Percentiles rank a stretch among this genome's conserved stretches.
Conservation (phyloP, 164 flowering plant genomes). For the Stephania yunnanensis region DNA sequence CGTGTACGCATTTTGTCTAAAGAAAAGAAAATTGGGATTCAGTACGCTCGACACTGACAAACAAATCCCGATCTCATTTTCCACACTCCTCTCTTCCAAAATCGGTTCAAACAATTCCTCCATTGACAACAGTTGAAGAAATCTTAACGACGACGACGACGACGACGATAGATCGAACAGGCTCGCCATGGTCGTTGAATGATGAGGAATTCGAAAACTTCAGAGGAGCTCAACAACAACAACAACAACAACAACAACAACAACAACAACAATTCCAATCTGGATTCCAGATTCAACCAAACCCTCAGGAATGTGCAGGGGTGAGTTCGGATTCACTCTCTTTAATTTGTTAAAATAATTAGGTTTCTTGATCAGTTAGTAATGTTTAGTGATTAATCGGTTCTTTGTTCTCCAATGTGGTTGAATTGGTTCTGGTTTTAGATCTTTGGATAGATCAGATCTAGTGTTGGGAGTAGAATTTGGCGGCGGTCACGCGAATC, state of each 20-base stretch:
- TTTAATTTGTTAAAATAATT: background rate
- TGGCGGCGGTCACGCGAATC: too few relatives aligned
- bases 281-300: slow-evolving; percentile 76
- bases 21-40: too few relatives aligned
- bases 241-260: slow-evolving; percentile 19
- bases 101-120: too few relatives aligned
- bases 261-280: slow-evolving; percentile 11
- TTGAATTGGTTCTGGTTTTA: background rate
- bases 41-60: too few relatives aligned
- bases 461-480: too few relatives aligned
- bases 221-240: slow-evolving; percentile 24
- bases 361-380: background rate
- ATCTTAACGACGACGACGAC: too few relatives aligned
- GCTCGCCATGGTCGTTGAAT: background rate
- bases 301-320: slow-evolving; percentile 85
- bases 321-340: slow-evolving; percentile 23
- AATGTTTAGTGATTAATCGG: too few relatives aligned
- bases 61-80: too few relatives aligned
- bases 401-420: slow-evolving; percentile 1
- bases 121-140: too few relatives aligned
- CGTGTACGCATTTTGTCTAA: too few relatives aligned
- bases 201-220: slow-evolving; percentile 29
- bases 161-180: too few relatives aligned
- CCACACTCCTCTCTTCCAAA: too few relatives aligned
- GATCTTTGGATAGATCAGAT: slow-evolving; percentile 1